Conservation (phyloP, 768 basidiomycete species). For the Punctularia strigosozonata region DNA sequence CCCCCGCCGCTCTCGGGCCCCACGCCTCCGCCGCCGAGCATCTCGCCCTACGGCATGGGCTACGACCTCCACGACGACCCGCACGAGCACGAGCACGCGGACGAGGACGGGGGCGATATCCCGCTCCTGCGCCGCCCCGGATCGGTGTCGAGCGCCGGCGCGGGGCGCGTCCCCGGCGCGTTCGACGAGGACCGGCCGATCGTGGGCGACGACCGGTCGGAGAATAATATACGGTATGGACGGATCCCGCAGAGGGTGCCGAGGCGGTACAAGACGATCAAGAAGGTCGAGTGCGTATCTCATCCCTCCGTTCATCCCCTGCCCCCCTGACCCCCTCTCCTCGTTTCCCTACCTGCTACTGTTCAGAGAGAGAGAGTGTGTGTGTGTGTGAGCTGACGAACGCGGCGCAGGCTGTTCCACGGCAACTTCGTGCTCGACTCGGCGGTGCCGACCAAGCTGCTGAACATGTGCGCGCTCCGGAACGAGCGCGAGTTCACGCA, state of each 20-base stretch:
- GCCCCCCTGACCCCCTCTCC: too few species aligned
- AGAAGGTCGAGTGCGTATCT: constrained; percentile 76
- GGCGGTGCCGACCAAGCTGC: constrained; percentile 80
- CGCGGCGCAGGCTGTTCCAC: constrained; percentile 57
- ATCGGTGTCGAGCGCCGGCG: constrained; percentile 16
- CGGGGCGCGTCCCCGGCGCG: constrained; percentile 9
- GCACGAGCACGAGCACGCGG: constrained; percentile 23
- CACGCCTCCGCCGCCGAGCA: constrained; percentile 14
- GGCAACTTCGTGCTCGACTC: constrained; percentile 92
- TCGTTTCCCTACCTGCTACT: too few species aligned
- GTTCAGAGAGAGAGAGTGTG: too few species aligned
- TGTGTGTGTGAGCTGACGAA: too few species aligned
- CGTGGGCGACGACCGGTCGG: constrained; percentile 22
- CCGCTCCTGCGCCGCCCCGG: constrained; percentile 44
- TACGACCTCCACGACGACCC: constrained; percentile 33
- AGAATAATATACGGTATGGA: constrained; percentile 73
- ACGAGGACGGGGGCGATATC: constrained; percentile 48
- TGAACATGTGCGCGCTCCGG: constrained; percentile 67
- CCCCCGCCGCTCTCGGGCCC: constrained; percentile 13
- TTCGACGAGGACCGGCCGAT: constrained; percentile 27
- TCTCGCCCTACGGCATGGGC: constrained; percentile 10
- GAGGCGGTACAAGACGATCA: constrained; percentile 85
- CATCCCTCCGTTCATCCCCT: too few species aligned
- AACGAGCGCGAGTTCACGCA: constrained; percentile 87
- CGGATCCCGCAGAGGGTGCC: constrained; percentile 86